A percentile compares a stretch with the other conserved stretches of the same genome.
Conservation (phyloP, 106 monocot genomes). For the Platanthera zijinensis region DNA sequence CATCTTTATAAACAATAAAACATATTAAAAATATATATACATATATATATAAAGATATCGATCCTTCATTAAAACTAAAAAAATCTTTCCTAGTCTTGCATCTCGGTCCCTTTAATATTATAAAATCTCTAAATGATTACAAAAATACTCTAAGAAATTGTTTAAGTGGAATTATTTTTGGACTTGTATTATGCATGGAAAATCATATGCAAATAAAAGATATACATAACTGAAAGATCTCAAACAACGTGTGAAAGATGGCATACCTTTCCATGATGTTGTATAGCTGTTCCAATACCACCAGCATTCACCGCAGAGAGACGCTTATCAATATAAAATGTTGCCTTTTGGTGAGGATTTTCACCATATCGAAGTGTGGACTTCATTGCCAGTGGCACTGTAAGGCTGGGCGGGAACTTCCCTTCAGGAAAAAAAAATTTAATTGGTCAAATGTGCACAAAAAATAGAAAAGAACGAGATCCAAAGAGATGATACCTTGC, state of each 20-base stretch:
- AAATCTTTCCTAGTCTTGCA: not conserved
- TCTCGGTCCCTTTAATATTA: not conserved
- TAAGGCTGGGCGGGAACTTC: slow-evolving; percentile 70
- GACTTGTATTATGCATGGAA: not conserved
- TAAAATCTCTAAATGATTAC: not conserved
- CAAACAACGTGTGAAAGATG: not conserved
- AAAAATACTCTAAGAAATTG: not conserved
- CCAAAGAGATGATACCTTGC: slow-evolving; percentile 30
- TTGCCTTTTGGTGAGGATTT: slow-evolving; percentile 97
- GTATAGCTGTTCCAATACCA: slow-evolving; percentile 87
- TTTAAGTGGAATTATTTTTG: not conserved
- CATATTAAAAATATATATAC: too few relatives aligned
- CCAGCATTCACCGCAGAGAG: slow-evolving; percentile 84
- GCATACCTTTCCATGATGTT: slow-evolving; percentile 91
- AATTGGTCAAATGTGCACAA: not conserved
- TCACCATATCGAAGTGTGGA: slow-evolving; percentile 82
- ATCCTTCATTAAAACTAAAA: too few relatives aligned
- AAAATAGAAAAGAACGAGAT: not conserved
- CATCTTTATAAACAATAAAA: too few relatives aligned
- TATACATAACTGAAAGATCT: not conserved
- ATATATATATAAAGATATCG: too few relatives aligned
- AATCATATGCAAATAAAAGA: not conserved
- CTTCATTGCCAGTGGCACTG: slow-evolving; percentile 59
- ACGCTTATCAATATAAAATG: slow-evolving; percentile 79
- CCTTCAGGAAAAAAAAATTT: slow-evolving; percentile 17